Percentiles rank a stretch among this genome's conserved stretches.
Evolutionary conservation across 352 stramenopile genomes (phyloP).

Genomic region (Phytophthora pluvialis): DNA sequence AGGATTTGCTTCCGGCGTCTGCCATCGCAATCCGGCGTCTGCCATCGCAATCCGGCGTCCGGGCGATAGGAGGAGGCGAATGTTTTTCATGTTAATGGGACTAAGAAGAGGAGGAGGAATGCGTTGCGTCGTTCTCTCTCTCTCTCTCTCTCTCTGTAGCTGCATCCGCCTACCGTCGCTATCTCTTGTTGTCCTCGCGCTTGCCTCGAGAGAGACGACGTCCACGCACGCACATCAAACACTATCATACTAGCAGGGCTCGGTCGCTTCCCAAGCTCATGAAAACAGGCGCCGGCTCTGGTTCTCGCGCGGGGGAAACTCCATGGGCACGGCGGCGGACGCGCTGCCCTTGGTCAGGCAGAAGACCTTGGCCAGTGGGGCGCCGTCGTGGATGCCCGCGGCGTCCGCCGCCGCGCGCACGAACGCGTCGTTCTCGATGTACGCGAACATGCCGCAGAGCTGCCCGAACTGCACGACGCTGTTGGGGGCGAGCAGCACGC

Average conservation of each 20-base stretch:
- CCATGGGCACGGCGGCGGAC: constrained; percentile 40
- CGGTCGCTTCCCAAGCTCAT: constrained; percentile 11
- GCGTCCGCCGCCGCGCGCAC: constrained; percentile 35
- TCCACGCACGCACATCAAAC: constrained; percentile 26
- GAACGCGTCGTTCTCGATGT: constrained; percentile 52
- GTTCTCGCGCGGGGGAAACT: constrained; percentile 46
- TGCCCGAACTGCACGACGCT: constrained; percentile 52
- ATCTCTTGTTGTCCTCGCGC: constrained; percentile 1
- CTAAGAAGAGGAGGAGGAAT: constrained; percentile 17
- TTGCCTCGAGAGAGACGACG: constrained; percentile 3
- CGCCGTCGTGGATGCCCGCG: constrained; percentile 23
- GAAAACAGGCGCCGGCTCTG: constrained; percentile 41
- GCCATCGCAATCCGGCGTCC: not conserved
- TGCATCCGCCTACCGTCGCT: not conserved
- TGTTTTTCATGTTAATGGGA: constrained; percentile 28
- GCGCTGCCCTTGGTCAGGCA: constrained; percentile 42
- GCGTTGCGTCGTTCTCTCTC: constrained; percentile 1
- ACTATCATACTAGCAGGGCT: constrained; percentile 36
- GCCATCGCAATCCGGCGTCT: not conserved
- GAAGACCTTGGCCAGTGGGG: constrained; percentile 44
- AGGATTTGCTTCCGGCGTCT: constrained; percentile 11
- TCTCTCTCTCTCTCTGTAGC: constrained; percentile 4
- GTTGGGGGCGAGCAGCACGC: constrained; percentile 41
- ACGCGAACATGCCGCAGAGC: constrained; percentile 50
- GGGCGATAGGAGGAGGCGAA: constrained; percentile 1